phyloP scores from a whole-genome alignment of 2,329 filamentous ascomycete species.

The Aspergillus pseudoterreus region DNA sequence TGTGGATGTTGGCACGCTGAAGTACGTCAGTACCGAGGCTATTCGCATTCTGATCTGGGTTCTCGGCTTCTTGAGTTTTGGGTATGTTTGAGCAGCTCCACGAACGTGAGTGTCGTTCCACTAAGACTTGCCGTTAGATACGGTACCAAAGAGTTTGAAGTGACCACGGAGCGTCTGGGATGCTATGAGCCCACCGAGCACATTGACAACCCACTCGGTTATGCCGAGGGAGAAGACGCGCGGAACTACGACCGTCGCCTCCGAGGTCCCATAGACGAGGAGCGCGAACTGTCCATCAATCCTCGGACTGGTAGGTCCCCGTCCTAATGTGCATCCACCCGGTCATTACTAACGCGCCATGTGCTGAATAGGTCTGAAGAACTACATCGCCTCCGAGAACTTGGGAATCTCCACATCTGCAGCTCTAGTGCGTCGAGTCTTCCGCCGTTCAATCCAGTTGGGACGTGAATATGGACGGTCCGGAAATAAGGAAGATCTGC shows the following conservation, averaged over 20 bases:
- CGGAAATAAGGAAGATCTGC: conserved; percentile 70
- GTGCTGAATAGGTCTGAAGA: conserved; percentile 62
- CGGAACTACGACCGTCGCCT: conserved; percentile 76
- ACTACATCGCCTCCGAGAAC: conserved; percentile 87
- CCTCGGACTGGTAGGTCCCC: conserved; percentile 55
- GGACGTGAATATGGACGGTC: conserved; percentile 67
- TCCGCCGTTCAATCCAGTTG: conserved; percentile 72
- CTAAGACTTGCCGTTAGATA: conserved; percentile 23
- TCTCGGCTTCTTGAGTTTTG: conserved; percentile 84
- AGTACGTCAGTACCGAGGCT: conserved; percentile 83
- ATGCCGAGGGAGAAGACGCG: conserved; percentile 84
- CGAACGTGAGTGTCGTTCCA: neutral
- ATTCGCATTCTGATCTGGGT: conserved; percentile 87
- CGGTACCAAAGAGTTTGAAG: conserved; percentile 79
- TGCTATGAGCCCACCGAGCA: conserved; percentile 81
- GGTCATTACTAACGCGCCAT: neutral
- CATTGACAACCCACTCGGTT: conserved; percentile 76
- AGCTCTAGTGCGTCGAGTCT: conserved; percentile 68
- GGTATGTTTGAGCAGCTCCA: conserved; percentile 46
- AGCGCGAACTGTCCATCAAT: conserved; percentile 74
- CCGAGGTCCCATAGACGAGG: conserved; percentile 76
- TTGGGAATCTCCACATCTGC: conserved; percentile 78
- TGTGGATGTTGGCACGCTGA: conserved; percentile 88
- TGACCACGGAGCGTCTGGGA: conserved; percentile 72
- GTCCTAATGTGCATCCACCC: neutral